Evolutionary conservation across 331 rosid genomes (phyloP), one percentile per base, ranked within the genome.

Genomic region (Acacia concinna): DNA sequence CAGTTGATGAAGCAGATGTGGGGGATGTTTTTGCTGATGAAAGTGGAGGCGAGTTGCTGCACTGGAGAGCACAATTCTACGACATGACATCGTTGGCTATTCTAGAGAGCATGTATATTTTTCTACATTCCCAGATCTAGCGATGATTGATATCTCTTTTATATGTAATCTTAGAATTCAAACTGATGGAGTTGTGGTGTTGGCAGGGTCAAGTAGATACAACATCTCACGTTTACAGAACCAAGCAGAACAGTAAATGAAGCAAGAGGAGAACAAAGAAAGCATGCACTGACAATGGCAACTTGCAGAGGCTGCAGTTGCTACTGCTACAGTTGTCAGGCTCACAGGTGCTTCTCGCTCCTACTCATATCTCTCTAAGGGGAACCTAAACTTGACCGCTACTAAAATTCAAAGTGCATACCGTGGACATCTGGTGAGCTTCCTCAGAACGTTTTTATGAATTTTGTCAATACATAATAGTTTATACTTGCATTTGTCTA

Each of bases 301-400:
- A 72, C 87, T 57, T 2, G 98, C 95, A 0, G 90, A 94, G 81
- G 97, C 94, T 56, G 98, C 98, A 3, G 90, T 92, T 49, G 95
- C 97, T 43, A 97, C 98, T 4, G 97, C 95, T 3, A 93, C 88
- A 86, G 98, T 92, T 77, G 98, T 94, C 64, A 81, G 88, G 73
- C 89, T 94, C 46, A 89, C 97, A 0, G 71, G 76, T 9, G 76
- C 86, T 30, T 86, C 91, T 10, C 70, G 78, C 9, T 87, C 88
- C 14, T 79, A 67, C 57, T 46, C 79, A 20, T 75, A n/a, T 74
- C 81, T 63, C 43, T 49, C 75, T 18, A 85, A 83, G 34, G 81
- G 84, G 5, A 91, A 82, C 67, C 75, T 78, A 73, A 88, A 76
- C 44, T 75, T 74, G 41, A 97, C 98, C 0, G 97, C 98, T 59